Base-by-base conservation (phyloP, 2,329 filamentous ascomycete species). In the Nigrospora oryzae region DNA sequence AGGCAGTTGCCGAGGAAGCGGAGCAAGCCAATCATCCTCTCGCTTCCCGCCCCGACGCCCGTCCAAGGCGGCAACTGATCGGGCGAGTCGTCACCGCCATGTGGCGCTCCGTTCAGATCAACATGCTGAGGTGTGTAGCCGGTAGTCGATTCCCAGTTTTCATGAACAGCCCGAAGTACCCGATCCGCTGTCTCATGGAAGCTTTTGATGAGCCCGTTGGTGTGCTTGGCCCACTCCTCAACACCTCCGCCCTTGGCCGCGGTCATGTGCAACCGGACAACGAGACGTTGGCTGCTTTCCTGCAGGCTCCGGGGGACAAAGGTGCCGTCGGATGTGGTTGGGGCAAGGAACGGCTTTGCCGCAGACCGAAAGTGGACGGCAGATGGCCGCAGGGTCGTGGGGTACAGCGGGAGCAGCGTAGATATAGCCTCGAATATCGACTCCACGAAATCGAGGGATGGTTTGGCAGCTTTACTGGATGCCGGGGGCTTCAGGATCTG, bases 331-430 rank as follows among this genome's bases (percentile, higher is more conserved):
- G 74, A 75, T 28, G 72, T 70, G 5, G 84, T 85, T 3, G 83
- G 81, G 3, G 81, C 81, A 43, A 91, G 63, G 51, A 83, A 79
- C 6, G 66, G 65, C 38, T 75, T 70, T 36, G 83, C 65, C 16
- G 84, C 70, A 12, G 74, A 67, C 45, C 75, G 79, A 37, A 95
- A 75, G 52, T 89, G 84, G 34, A 75, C 72, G 47, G 79, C 74
- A 58, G 84, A 87, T 1, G 88, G 84, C 12, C 91, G 83, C 62
- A 95, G 84, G 31, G 87, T 87, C 7, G 89, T 86, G 30, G 88
- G 83, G 62, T 95, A 90, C 43, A 83, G 75, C n/a, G 86, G 84
- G 31, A 95, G 68, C 32, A 96, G 69, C 38, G 80, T 74, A 31
- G 77, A 70, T 49, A 95, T 81, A 41, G 86, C 80, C 50, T 84